phyloP scores from a whole-genome alignment of 805 yeast species.

The Blastobotrys peoriensis region DNA sequence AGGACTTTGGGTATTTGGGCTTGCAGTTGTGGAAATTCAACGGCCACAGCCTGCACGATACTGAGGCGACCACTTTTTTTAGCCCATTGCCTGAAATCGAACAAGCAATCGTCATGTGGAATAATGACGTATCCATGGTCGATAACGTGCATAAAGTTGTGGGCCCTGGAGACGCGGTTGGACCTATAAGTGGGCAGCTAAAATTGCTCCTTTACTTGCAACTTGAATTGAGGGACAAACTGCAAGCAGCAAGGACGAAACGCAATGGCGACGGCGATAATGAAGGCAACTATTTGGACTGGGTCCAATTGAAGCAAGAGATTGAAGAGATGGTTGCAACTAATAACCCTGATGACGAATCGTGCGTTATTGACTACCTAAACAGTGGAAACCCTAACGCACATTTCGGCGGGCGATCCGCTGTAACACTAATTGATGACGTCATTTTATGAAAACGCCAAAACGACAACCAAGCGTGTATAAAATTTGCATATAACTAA shows the following conservation, averaged over 20 bases:
- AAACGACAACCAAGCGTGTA: too few relatives aligned
- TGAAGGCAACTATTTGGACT: neutral
- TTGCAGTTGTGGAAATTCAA: neutral
- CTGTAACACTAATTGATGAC: neutral
- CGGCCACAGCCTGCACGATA: neutral
- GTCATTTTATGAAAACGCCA: neutral
- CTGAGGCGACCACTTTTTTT: neutral
- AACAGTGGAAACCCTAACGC: neutral
- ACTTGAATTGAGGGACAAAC: neutral
- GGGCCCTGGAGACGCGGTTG: neutral
- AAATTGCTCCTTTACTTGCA: too few relatives aligned
- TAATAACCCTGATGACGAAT: too few relatives aligned
- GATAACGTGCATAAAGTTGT: neutral
- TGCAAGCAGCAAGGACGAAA: neutral
- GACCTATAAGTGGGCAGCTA: neutral
- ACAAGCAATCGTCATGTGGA: neutral
- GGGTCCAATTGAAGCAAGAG: neutral
- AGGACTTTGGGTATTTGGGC: neutral
- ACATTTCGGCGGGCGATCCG: neutral
- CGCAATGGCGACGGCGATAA: neutral
- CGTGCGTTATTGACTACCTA: neutral
- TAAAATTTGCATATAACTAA: too few relatives aligned
- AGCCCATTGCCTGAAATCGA: neutral
- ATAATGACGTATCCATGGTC: neutral
- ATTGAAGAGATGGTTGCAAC: too few relatives aligned